Base-by-base conservation (phyloP, 2,329 filamentous ascomycete genomes). In the Lecanoromycetidae sp. region DNA sequence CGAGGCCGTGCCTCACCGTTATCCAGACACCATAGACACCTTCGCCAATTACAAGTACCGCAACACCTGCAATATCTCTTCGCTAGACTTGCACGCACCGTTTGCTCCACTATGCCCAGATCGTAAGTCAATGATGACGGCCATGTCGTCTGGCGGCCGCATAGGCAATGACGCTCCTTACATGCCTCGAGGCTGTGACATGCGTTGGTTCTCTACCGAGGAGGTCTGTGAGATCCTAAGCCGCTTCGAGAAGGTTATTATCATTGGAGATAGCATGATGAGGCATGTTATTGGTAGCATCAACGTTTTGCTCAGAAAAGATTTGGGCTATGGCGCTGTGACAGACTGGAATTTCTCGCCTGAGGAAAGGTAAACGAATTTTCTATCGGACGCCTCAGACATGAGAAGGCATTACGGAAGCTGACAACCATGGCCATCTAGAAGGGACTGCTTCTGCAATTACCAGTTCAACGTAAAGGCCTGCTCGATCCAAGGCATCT, bases 401-500 rank as follows among this genome's bases (percentile, higher is more conserved):
- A 23, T 20, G 13, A 32, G 10, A 7, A 17, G 9, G 29, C 10
- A 23, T 44, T 33, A n/a, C n/a, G 40, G 4, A 34, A 26, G 33
- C 23, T 48, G 12, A 34, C 17, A 17, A 33, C 5, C 13, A 10
- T 2, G 15, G 3, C n/a, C 25, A 26, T 35, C 29, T 39, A 66
- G 68, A 46, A 61, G 59, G 33, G 58, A 65, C 12, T 71, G 68
- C 54, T 72, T 71, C 57, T 72, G 69, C 55, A 69, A 71, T 49
- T 64, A 67, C 37, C 69, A 71, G 44, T 71, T 72, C 55, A 65
- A 71, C 58, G 64, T 71, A 42, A 70, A 65, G 51, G 60, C 63
- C n/a, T 72, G 69, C 54, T 71, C 67, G 2, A 61, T 71, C 1
- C 69, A 72, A 51, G 69, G 69, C 4, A 71, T 72, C 36, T 71